A percentile compares a stretch with the other conserved stretches of the same genome.
Conservation (phyloP, 129 eudicot species). For the Daucus carota region DNA sequence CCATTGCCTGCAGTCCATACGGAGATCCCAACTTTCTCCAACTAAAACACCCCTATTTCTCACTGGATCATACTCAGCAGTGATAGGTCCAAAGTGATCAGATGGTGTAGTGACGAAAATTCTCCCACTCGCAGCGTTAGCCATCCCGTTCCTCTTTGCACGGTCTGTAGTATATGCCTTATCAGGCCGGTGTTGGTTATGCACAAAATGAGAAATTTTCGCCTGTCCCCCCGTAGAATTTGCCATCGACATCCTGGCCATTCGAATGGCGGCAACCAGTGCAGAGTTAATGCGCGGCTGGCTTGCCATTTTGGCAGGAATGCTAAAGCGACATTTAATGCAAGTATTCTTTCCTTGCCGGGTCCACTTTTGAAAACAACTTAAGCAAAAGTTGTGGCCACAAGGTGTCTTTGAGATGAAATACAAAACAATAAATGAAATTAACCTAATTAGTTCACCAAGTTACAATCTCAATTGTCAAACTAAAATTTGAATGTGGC, state of each 20-base stretch:
- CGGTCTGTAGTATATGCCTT: constrained; percentile 50
- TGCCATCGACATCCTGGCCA: constrained; percentile 31
- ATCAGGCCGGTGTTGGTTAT: constrained; percentile 48
- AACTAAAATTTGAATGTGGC: background rate
- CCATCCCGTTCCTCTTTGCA: constrained; percentile 48
- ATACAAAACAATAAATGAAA: background rate
- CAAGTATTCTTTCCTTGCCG: constrained; percentile 42
- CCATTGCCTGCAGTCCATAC: constrained; percentile 72
- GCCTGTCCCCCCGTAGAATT: constrained; percentile 16
- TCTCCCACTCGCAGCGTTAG: constrained; percentile 68
- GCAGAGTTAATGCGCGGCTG: constrained; percentile 46
- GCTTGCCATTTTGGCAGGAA: constrained; percentile 38
- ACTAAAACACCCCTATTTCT: constrained; percentile 55
- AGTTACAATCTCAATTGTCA: background rate
- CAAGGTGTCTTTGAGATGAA: constrained; percentile 49
- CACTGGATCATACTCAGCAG: constrained; percentile 50
- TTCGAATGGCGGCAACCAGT: constrained; percentile 39
- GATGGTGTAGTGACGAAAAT: constrained; percentile 51
- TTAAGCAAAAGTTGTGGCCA: constrained; percentile 69
- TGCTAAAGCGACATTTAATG: constrained; percentile 40
- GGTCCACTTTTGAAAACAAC: constrained; percentile 58
- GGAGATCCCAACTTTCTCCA: constrained; percentile 48
- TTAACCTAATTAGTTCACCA: background rate
- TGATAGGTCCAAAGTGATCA: constrained; percentile 62
- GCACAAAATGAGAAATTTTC: constrained; percentile 20